Conservation (phyloP, 2,329 filamentous ascomycete genomes). For the Macrophomina pseudophaseolina region DNA sequence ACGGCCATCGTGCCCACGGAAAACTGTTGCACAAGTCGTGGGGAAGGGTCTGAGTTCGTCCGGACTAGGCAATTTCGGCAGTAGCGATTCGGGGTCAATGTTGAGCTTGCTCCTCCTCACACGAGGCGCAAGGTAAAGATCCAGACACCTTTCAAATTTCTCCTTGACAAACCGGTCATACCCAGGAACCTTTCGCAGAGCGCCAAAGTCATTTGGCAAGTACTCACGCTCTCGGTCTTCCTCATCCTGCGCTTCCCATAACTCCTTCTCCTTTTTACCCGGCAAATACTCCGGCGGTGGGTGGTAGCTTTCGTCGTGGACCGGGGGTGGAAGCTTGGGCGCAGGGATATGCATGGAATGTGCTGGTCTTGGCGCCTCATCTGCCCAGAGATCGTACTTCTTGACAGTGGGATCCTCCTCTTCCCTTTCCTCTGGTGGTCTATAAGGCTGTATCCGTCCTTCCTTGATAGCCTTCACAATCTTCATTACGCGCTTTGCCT, state of each 20-base stretch:
- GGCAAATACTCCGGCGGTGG: slow-evolving; percentile 94
- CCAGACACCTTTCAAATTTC: slow-evolving; percentile 91
- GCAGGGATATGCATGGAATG: slow-evolving; percentile 95
- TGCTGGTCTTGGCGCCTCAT: slow-evolving; percentile 80
- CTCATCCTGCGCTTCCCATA: slow-evolving; percentile 84
- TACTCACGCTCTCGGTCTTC: slow-evolving; percentile 93
- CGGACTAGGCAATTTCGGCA: slow-evolving; percentile 90
- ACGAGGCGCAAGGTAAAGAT: slow-evolving; percentile 91
- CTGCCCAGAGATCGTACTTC: slow-evolving; percentile 92
- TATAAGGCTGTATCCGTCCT: slow-evolving; percentile 90
- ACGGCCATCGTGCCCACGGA: slow-evolving; percentile 84
- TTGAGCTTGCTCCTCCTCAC: slow-evolving; percentile 93
- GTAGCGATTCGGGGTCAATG: slow-evolving; percentile 89
- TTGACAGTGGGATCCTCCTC: slow-evolving; percentile 73
- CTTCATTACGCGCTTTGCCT: slow-evolving; percentile 96
- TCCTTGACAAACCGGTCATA: slow-evolving; percentile 93
- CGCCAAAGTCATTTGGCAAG: slow-evolving; percentile 79
- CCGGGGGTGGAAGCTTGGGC: slow-evolving; percentile 89
- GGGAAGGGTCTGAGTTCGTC: slow-evolving; percentile 96
- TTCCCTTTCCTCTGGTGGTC: slow-evolving; percentile 73
- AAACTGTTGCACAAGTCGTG: slow-evolving; percentile 84
- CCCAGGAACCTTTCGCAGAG: slow-evolving; percentile 88
- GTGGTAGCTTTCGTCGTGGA: slow-evolving; percentile 96
- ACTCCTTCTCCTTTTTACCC: slow-evolving; percentile 78
- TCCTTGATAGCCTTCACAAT: slow-evolving; percentile 94